A percentile compares a stretch with the other conserved stretches of the same genome.
phyloP scores from a whole-genome alignment of 2,329 filamentous ascomycete genomes.

The Chrysosporium keratinophilum region DNA sequence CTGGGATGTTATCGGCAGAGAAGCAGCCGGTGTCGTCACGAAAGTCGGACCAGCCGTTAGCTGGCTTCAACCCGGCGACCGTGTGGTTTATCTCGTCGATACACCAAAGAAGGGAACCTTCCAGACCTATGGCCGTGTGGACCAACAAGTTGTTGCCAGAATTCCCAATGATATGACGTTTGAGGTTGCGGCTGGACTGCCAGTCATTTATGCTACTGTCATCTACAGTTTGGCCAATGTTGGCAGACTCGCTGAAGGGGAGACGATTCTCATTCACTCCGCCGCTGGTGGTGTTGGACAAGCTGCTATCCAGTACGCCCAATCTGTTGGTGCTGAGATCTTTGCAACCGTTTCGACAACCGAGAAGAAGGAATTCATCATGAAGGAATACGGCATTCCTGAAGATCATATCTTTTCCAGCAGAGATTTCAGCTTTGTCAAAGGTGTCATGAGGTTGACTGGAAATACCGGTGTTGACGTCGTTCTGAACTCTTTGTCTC shows the following conservation, averaged over 20 bases:
- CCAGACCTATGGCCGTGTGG: background rate
- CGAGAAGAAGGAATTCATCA: conserved; percentile 16
- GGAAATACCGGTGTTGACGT: conserved; percentile 15
- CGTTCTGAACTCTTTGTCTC: conserved; percentile 16
- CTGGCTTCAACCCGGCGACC: conserved; percentile 14
- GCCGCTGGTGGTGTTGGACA: conserved; percentile 19
- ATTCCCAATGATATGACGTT: conserved; percentile 16
- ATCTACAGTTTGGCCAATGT: conserved; percentile 13
- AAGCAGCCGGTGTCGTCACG: conserved; percentile 13
- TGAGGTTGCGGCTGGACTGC: conserved; percentile 16
- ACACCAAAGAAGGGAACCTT: conserved; percentile 2
- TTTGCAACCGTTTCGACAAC: conserved; percentile 18
- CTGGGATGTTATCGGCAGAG: conserved; percentile 10
- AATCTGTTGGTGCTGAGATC: conserved; percentile 17
- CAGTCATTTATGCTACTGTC: conserved; percentile 16
- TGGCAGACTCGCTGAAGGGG: conserved; percentile 14
- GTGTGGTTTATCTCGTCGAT: conserved; percentile 7
- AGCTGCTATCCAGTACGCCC: conserved; percentile 19
- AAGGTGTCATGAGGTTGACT: conserved; percentile 14
- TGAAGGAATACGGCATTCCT: conserved; percentile 13
- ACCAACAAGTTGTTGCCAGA: conserved; percentile 5
- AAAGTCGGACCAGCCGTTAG: conserved; percentile 8
- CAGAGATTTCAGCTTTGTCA: conserved; percentile 12
- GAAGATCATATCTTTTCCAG: conserved; percentile 15
- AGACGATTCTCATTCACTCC: conserved; percentile 20